Evolutionary conservation across 2,329 filamentous ascomycete genomes (phyloP).

Genomic region (Talaromyces sp.): DNA sequence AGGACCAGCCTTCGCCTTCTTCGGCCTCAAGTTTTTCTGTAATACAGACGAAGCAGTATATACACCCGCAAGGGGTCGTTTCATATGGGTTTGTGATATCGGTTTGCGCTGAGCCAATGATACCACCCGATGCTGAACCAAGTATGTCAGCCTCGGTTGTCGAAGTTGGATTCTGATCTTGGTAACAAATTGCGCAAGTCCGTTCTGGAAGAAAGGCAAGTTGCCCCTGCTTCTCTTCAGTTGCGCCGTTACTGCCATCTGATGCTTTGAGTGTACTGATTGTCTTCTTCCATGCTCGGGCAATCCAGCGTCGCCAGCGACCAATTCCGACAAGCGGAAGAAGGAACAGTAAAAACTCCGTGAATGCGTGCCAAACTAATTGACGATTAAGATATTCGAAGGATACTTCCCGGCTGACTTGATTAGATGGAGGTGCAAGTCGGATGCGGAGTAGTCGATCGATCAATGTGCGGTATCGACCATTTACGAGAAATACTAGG

Average conservation of each 20-base stretch:
- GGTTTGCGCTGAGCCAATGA: constrained; percentile 82
- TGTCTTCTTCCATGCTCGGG: constrained; percentile 77
- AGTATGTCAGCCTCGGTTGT: constrained; percentile 73
- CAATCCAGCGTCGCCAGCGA: constrained; percentile 87
- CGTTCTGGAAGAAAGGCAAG: constrained; percentile 82
- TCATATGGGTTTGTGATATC: constrained; percentile 97
- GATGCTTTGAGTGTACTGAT: constrained; percentile 56
- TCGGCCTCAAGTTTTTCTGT: constrained; percentile 84
- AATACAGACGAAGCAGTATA: constrained; percentile 97
- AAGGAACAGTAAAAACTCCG: constrained; percentile 94
- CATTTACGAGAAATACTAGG: constrained; percentile 84
- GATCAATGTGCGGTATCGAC: constrained; percentile 83
- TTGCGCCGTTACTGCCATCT: constrained; percentile 48
- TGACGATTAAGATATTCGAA: constrained; percentile 98
- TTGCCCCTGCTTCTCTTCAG: constrained; percentile 61
- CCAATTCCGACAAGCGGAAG: constrained; percentile 94
- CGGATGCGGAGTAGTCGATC: constrained; percentile 81
- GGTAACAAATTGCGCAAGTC: constrained; percentile 95
- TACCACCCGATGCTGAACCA: constrained; percentile 67
- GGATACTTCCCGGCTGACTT: constrained; percentile 85
- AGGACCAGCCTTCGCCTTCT: constrained; percentile 91
- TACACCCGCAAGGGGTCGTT: constrained; percentile 78
- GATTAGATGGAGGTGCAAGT: constrained; percentile 76
- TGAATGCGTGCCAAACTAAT: constrained; percentile 99
- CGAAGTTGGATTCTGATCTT: constrained; percentile 75